A percentile compares a stretch with the other conserved stretches of the same genome.
Evolutionary conservation across 192 early-diverging fungal species (phyloP).

Genomic region (Paraglomus brasilianum): DNA sequence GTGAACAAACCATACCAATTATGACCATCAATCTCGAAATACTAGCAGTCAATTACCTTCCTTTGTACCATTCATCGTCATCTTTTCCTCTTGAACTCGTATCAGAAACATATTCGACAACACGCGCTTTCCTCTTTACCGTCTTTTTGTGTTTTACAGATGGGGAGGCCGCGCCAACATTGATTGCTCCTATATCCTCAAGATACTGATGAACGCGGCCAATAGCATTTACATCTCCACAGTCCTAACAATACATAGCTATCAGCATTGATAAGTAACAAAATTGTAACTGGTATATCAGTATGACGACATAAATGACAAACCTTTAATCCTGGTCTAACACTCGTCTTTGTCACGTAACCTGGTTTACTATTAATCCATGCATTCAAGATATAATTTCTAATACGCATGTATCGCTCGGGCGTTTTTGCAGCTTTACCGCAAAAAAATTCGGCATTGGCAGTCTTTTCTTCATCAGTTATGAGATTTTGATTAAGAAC

Average conservation of each 20-base stretch:
- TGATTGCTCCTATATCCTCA: slow-evolving; percentile 76
- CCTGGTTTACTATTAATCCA: slow-evolving; percentile 69
- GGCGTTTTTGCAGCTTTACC: slow-evolving; percentile 78
- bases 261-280: slow-evolving; percentile 14
- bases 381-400: slow-evolving; percentile 83
- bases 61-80: not conserved
- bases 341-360: slow-evolving; percentile 83
- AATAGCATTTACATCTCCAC: slow-evolving; percentile 93
- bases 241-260: slow-evolving; percentile 46
- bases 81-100: not conserved
- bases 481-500: slow-evolving; percentile 48
- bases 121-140: not conserved
- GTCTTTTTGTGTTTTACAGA: slow-evolving; percentile 32
- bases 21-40: slow-evolving; percentile 37
- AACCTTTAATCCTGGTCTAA: slow-evolving; percentile 65
- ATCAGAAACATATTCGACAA: not conserved
- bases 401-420: slow-evolving; percentile 81
- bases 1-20: slow-evolving; percentile 32
- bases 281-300: not conserved
- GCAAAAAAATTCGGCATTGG: slow-evolving; percentile 65
- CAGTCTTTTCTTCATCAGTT: slow-evolving; percentile 48
- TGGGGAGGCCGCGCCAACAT: slow-evolving; percentile 56
- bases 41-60: slow-evolving; percentile 24
- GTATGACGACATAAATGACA: slow-evolving; percentile 1
- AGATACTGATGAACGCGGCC: slow-evolving; percentile 82